Conservation (phyloP, 768 basidiomycete species). For the Leucosporidium yakuticum region DNA sequence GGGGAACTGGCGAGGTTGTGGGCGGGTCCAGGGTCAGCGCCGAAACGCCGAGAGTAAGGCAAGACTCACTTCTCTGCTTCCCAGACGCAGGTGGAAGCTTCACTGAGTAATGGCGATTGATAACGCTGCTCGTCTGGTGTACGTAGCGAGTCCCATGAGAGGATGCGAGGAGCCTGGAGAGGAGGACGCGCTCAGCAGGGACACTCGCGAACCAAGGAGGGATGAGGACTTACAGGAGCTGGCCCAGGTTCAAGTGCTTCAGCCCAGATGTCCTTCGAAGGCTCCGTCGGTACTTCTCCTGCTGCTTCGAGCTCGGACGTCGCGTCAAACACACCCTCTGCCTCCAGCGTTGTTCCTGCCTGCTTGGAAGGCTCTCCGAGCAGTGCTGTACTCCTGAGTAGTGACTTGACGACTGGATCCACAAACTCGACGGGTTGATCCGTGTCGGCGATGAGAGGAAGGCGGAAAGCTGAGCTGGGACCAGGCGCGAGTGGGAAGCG, state of each 20-base stretch:
- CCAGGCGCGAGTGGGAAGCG: background rate
- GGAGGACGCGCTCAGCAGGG: background rate
- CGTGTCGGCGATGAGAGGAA: background rate
- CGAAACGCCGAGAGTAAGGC: no score
- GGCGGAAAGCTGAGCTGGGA: background rate
- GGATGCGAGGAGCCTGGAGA: background rate
- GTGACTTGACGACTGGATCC: background rate
- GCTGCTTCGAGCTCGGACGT: no score
- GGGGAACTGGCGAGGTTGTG: background rate
- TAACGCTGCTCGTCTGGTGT: background rate
- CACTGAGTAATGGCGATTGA: background rate
- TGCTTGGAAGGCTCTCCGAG: background rate
- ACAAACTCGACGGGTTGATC: background rate
- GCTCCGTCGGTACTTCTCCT: background rate
- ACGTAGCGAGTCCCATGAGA: slow-evolving; percentile 3
- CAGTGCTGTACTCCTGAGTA: background rate
- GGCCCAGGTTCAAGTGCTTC: background rate
- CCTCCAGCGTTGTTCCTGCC: background rate
- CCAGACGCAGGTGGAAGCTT: background rate
- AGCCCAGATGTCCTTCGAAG: background rate
- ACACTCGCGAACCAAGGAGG: no score
- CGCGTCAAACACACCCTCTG: background rate
- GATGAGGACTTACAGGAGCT: background rate
- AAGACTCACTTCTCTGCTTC: background rate
- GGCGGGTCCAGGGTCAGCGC: background rate